phyloP scores from a whole-genome alignment of 129 eudicot species.

The Flaveria robusta region DNA sequence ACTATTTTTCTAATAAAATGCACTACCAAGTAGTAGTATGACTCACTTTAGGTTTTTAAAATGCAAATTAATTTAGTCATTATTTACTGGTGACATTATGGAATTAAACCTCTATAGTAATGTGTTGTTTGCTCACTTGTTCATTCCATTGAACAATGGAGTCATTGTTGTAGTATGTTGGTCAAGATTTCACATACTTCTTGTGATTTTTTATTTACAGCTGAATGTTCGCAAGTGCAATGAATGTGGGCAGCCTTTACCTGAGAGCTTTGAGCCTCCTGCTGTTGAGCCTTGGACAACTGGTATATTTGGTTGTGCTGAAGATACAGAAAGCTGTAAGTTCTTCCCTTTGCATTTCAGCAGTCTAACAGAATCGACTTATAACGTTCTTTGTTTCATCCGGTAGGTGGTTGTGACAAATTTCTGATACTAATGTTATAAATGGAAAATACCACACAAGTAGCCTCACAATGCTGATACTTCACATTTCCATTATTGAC shows the following conservation, averaged over 20 bases:
- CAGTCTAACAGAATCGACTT: neutral
- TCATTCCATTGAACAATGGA: neutral
- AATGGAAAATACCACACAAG: conserved; percentile 11
- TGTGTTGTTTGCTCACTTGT: neutral
- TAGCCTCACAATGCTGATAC: neutral
- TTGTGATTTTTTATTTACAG: conserved; percentile 34
- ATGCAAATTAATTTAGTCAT: neutral
- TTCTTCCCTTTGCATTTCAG: conserved; percentile 12
- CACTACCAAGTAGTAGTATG: neutral
- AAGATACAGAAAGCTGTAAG: conserved; percentile 95
- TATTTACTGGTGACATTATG: neutral
- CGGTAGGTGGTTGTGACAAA: neutral
- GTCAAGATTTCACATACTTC: neutral
- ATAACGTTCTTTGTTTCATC: conserved; percentile 12
- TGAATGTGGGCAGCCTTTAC: conserved; percentile 92
- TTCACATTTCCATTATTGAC: neutral
- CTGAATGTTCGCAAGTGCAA: conserved; percentile 77
- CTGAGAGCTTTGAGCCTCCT: conserved; percentile 85
- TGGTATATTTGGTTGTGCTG: conserved; percentile 83
- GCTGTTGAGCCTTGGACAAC: conserved; percentile 92
- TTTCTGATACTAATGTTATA: neutral
- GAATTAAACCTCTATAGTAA: neutral
- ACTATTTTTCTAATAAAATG: too few species aligned
- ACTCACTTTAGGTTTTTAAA: neutral
- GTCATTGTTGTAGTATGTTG: neutral